Percentiles rank a stretch among this genome's conserved stretches.
Evolutionary conservation across 2,329 filamentous ascomycete species (phyloP).

Genomic region (Pestalotiopsis sp.): DNA sequence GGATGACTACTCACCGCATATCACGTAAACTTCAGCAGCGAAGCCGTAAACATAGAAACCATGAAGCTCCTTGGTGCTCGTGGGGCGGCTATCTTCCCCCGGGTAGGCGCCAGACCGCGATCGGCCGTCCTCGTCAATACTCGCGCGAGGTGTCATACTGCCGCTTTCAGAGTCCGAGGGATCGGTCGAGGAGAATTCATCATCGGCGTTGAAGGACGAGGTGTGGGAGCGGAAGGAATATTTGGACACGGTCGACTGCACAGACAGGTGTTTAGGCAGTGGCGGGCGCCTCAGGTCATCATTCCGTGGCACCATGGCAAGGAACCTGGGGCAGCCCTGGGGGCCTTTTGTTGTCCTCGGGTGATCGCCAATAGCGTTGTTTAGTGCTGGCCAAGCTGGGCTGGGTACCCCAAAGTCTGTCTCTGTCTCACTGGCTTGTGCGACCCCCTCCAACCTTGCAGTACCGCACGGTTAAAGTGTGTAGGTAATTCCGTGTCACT

Average conservation of each 20-base stretch:
- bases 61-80: constrained; percentile 80
- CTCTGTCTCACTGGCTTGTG: background rate
- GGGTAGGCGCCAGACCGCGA: constrained; percentile 54
- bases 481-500: background rate
- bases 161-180: constrained; percentile 31
- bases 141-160: constrained; percentile 37
- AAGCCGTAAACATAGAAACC: constrained; percentile 98
- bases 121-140: constrained; percentile 36
- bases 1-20: constrained; percentile 73
- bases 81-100: constrained; percentile 86
- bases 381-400: background rate
- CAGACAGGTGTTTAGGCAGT: constrained; percentile 48
- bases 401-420: too few relatives aligned
- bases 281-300: constrained; percentile 36
- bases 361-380: background rate
- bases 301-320: constrained; percentile 36
- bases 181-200: constrained; percentile 58
- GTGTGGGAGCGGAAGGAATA: constrained; percentile 59
- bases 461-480: background rate
- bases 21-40: constrained; percentile 93
- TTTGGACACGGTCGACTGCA: constrained; percentile 53
- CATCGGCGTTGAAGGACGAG: constrained; percentile 68
- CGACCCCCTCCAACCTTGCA: background rate
- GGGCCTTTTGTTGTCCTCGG: background rate
- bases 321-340: background rate